phyloP scores from a whole-genome alignment of 768 basidiomycete species.

The Auricularia auricula-judae region DNA sequence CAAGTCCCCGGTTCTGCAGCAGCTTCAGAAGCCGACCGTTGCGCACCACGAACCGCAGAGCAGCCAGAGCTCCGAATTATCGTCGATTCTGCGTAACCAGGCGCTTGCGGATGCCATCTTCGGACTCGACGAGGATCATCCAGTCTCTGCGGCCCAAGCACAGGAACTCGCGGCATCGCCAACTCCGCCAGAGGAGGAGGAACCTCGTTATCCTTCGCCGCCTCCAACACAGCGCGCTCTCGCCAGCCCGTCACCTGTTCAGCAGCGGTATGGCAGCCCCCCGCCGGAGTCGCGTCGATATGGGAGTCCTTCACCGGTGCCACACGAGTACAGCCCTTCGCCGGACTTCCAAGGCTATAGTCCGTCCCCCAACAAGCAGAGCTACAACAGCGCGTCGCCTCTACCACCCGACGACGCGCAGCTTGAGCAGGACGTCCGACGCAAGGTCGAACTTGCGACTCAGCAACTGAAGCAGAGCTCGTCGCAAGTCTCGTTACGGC shows the following conservation, averaged over 20 bases:
- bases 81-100: conserved; percentile 34
- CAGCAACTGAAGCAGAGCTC: conserved; percentile 38
- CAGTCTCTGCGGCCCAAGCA: not conserved
- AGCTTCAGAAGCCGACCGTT: not conserved
- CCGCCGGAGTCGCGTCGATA: not conserved
- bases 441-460: conserved; percentile 57
- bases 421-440: conserved; percentile 54
- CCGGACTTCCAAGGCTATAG: not conserved
- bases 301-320: not conserved
- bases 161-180: not conserved
- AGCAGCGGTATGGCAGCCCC: not conserved
- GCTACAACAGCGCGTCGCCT: conserved; percentile 18
- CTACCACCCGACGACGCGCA: conserved; percentile 35
- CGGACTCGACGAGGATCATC: conserved; percentile 22
- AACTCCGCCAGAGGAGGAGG: not conserved
- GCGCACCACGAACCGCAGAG: not conserved
- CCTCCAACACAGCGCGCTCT: not conserved
- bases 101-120: conserved; percentile 73
- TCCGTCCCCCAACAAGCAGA: not conserved
- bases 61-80: not conserved
- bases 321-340: not conserved
- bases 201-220: not conserved
- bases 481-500: conserved; percentile 20
- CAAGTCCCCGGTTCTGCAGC: not conserved
- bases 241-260: not conserved